Base-by-base conservation (phyloP, 129 eudicot genomes). In the Saposhnikovia divaricata region DNA sequence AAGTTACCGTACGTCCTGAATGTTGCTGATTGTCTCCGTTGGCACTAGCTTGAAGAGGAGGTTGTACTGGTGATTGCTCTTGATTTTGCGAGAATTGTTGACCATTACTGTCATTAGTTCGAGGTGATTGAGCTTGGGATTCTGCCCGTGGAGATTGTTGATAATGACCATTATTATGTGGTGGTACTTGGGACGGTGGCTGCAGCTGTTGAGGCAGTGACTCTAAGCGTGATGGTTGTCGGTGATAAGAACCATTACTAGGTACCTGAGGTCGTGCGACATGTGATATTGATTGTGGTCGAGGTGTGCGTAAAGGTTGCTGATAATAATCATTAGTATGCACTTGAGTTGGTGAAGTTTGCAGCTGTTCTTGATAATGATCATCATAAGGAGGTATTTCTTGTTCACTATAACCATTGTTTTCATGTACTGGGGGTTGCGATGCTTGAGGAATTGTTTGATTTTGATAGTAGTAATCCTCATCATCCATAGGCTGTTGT, bases 361-460 rank as follows among this genome's bases (percentile, higher is more conserved):
- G 69, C 5, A 25, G 28, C 31, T 25, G 31, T 25, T 61, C 15
- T n/a, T 9, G 69, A 34, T 61, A 61, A 61, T 61, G 25, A 61
- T 61, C 34, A 61, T 61, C 69, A n/a, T 6, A 80, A 43, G 55
- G n/a, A 1, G 51, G 46, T 42, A 34, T 4, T 61, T 61, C 69
- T 61, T 80, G 82, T 23, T 80, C 86, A 83, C 53, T 10, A 71
- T 73, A 44, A 71, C 75, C 81, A 78, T 80, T 80, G 78, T 61
- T 68, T 9, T 66, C 38, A 4, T 77, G 23, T 19, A 46, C 39
- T 44, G 51, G 76, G 25, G 8, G 28, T 6, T 42, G 76, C 42
- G 75, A 16, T 19, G 75, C 46, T 71, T 75, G 83, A 11, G 80
- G 85, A 12, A 34, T 9, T 68, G 43, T 31, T 68, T 68, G 42